Base-by-base conservation (phyloP, 495 filamentous ascomycete species). In the Cercophora sp. region DNA sequence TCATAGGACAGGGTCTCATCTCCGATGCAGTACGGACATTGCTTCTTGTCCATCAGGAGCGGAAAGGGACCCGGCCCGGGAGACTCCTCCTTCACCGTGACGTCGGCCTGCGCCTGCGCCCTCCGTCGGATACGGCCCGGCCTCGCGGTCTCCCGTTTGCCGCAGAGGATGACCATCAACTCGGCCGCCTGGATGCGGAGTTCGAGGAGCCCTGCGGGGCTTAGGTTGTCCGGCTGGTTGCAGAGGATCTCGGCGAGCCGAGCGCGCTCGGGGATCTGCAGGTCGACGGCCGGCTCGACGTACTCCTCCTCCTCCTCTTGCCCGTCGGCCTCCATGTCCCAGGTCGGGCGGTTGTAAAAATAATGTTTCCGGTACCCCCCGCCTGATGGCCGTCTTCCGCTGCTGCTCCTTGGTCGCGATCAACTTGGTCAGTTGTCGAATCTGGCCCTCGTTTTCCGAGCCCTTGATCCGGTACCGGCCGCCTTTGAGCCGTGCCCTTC, bases 281-380 rank as follows among this genome's bases (percentile, higher is more conserved):
- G 48, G 23, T 51, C 48, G 34, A 39, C 27, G 22, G 23, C 19
- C 34, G 48, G 48, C 13, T 24, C 22, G 19, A 51, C 24, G 35
- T 51, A 51, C 19, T 51, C 34, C 8, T 51, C 48, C 34, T 51
- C 48, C 61, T 51, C 48, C 56, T 61, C 42, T 4, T 6, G 4
- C 10, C 3, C 42, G 13, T 22, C 9, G 9, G 23, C 26, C 50
- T 62, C 55, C 52, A 67, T 61, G 45, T 65, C 62, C 63, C 54
- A 58, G 8, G 60, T 60, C 26, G 57, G 62, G 32, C 62, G 55
- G 46, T 59, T 57, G 46, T 61, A 48, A 41, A 62, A 65, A 52
- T 60, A 65, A 36, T 62, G 5, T 15, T 54, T 51, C 16, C 55
- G 43, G 51, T 65, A 67, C n/a, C 19, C 52, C 52, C 26, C 20